A percentile compares a stretch with the other conserved stretches of the same genome.
Evolutionary conservation across 345 rosid species (phyloP).

Genomic region (Corymbia maculata): DNA sequence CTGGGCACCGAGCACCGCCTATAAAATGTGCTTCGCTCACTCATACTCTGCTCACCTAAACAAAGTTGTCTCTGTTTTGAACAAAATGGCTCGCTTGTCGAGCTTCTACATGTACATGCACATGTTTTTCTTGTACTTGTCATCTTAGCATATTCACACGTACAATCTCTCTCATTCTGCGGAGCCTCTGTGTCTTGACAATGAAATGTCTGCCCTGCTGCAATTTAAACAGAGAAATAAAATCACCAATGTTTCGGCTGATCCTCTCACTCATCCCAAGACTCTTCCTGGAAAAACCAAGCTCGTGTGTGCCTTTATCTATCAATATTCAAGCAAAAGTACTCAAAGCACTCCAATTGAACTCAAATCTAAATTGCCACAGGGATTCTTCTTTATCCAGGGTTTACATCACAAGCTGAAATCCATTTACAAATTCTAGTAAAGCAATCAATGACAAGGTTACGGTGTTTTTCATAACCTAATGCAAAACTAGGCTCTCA

Average conservation of each 20-base stretch:
- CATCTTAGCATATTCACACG: rapidly evolving
- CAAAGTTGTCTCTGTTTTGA: not conserved
- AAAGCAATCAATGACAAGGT: not conserved
- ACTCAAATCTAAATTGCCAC: not conserved
- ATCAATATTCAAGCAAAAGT: not conserved
- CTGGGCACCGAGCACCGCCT: not conserved
- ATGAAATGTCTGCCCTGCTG: not conserved
- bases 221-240: not conserved
- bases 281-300: not conserved
- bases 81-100: not conserved
- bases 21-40: not conserved
- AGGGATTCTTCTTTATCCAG: too few relatives aligned
- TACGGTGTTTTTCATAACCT: not conserved
- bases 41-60: not conserved
- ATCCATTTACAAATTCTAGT: not conserved
- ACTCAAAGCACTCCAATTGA: not conserved
- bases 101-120: not conserved
- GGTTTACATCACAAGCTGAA: not conserved
- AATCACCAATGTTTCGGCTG: not conserved
- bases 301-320: too few relatives aligned
- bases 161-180: not conserved
- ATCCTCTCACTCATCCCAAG: not conserved
- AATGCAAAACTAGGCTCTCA: not conserved
- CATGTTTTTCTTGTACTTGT: not conserved
- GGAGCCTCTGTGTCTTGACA: not conserved